Percentiles rank a stretch among this genome's conserved stretches.
Evolutionary conservation across 1,139 yeast species (phyloP).

Genomic region (Hemisphaericaspora xylanilytica): DNA sequence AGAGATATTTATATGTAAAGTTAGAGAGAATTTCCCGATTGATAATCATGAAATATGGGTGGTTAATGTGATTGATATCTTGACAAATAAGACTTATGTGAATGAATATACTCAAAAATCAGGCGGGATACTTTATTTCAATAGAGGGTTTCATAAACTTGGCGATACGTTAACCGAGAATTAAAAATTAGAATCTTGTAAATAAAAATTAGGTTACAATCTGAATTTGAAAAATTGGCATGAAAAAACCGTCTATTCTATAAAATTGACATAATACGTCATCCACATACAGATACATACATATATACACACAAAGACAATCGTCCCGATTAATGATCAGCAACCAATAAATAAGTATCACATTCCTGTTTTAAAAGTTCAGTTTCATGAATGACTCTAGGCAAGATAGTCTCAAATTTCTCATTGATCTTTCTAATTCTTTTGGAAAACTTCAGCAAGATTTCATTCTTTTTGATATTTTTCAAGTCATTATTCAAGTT

Average conservation of each 20-base stretch:
- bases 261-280: not conserved
- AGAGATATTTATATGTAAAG: conserved; percentile 62
- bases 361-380: conserved; percentile 14
- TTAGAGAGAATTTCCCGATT: conserved; percentile 51
- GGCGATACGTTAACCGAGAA: conserved; percentile 38
- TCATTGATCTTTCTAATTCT: conserved; percentile 34
- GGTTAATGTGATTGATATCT: conserved; percentile 58
- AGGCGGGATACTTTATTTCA: conserved; percentile 67
- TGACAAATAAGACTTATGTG: conserved; percentile 17
- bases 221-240: not conserved
- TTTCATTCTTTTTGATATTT: conserved; percentile 27
- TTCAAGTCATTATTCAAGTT: conserved; percentile 29
- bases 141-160: conserved; percentile 58
- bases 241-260: too few relatives aligned
- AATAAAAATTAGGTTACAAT: not conserved
- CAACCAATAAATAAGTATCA: conserved; percentile 9
- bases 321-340: not conserved
- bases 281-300: not conserved
- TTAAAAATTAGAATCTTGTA: conserved; percentile 3
- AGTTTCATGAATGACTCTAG: conserved; percentile 27
- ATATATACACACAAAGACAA: conserved; percentile 3
- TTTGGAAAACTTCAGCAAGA: conserved; percentile 27
- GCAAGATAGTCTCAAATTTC: conserved; percentile 38
- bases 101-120: conserved; percentile 19
- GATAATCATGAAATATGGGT: conserved; percentile 91